Evolutionary conservation across 2,329 filamentous ascomycete species (phyloP).

Genomic region (Elsinoe arachidis): DNA sequence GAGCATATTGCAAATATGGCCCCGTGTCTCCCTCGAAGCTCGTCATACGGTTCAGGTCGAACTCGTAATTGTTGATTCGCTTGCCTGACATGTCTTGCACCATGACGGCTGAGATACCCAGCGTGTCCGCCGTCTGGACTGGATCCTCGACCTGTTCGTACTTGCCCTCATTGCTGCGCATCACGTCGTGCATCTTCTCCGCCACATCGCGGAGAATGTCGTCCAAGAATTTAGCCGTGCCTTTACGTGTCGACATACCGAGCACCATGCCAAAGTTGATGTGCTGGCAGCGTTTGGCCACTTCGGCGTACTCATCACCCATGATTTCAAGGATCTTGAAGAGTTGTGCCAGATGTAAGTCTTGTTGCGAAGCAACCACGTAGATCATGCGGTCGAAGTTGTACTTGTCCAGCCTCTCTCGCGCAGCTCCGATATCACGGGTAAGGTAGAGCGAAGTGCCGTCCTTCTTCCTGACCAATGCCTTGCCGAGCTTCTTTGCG

Average conservation of each 20-base stretch:
- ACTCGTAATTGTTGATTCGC: constrained; percentile 63
- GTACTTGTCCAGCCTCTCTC: constrained; percentile 54
- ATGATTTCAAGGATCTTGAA: constrained; percentile 58
- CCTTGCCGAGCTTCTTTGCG: constrained; percentile 58
- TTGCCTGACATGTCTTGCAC: constrained; percentile 97
- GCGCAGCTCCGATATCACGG: constrained; percentile 58
- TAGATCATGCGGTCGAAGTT: constrained; percentile 62
- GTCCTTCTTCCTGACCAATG: constrained; percentile 57
- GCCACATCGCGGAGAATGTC: constrained; percentile 52
- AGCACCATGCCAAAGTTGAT: constrained; percentile 60
- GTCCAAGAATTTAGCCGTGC: constrained; percentile 40
- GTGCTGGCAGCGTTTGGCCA: constrained; percentile 52
- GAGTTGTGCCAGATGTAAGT: constrained; percentile 55
- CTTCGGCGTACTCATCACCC: constrained; percentile 47
- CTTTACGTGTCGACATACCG: constrained; percentile 57
- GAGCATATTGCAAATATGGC: constrained; percentile 76
- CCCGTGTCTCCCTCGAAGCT: constrained; percentile 81
- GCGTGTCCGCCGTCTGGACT: constrained; percentile 68
- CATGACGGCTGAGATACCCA: constrained; percentile 94
- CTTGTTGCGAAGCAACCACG: constrained; percentile 56
- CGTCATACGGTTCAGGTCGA: constrained; percentile 74
- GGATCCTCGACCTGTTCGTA: constrained; percentile 85
- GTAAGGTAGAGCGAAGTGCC: constrained; percentile 62
- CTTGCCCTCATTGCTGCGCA: constrained; percentile 83
- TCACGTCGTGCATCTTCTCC: constrained; percentile 96